phyloP scores from a whole-genome alignment of 2,329 filamentous ascomycete genomes.

The Penicillium sp. region DNA sequence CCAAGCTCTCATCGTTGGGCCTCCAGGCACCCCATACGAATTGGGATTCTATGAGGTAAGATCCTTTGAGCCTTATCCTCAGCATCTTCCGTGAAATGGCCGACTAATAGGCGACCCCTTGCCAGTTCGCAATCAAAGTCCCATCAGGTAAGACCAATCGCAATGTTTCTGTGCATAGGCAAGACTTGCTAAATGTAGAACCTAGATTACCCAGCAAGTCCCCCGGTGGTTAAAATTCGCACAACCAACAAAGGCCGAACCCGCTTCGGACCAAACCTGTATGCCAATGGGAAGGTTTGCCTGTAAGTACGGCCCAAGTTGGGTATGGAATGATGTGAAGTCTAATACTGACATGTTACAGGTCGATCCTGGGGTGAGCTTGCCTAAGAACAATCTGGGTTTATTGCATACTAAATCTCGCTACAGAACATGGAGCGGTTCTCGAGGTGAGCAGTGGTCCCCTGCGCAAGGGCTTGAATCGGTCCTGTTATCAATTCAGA shows the following conservation, averaged over 20 bases:
- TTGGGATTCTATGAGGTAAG: slow-evolving; percentile 93
- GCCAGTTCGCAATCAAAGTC: slow-evolving; percentile 72
- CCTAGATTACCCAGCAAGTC: slow-evolving; percentile 72
- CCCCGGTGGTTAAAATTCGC: slow-evolving; percentile 60
- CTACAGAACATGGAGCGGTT: slow-evolving; percentile 82
- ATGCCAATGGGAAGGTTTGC: slow-evolving; percentile 85
- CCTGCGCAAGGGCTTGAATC: slow-evolving; percentile 93
- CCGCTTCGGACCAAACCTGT: slow-evolving; percentile 97
- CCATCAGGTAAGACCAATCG: slow-evolving; percentile 56
- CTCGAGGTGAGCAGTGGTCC: slow-evolving; percentile 91
- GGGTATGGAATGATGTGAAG: not conserved
- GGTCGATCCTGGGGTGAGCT: slow-evolving; percentile 77
- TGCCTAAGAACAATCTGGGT: not conserved
- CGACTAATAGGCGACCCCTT: slow-evolving; percentile 1
- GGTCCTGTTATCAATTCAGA: slow-evolving; percentile 91
- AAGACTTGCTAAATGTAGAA: slow-evolving; percentile 1
- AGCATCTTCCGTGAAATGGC: not conserved
- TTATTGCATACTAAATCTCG: slow-evolving; percentile 11
- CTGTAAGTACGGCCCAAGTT: slow-evolving; percentile 55
- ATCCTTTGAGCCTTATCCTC: slow-evolving; percentile 10
- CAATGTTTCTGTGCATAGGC: not conserved
- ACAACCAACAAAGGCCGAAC: slow-evolving; percentile 87
- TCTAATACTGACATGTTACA: slow-evolving; percentile 36
- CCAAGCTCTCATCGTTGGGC: slow-evolving; percentile 82
- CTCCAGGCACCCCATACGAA: slow-evolving; percentile 91